Percentiles rank a stretch among this genome's conserved stretches.
Conservation (phyloP, 805 yeast genomes). For the Metschnikowia bowlesiae region DNA sequence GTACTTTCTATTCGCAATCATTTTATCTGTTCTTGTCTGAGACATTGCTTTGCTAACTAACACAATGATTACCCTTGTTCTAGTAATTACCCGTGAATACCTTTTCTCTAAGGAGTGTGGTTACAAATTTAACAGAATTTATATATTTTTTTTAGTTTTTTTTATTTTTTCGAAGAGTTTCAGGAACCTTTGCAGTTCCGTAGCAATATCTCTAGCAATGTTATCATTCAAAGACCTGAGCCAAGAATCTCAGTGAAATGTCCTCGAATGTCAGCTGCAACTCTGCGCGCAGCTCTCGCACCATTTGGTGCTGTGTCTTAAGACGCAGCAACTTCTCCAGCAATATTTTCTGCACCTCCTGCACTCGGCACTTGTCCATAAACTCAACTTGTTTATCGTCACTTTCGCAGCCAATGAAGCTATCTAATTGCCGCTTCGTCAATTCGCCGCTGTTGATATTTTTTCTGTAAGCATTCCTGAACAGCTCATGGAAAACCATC, state of each 20-base stretch:
- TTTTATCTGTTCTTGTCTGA: too few relatives aligned
- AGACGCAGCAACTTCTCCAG: conserved; percentile 1
- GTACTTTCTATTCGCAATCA: too few relatives aligned
- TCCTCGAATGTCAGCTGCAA: conserved; percentile 1
- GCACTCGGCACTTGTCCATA: background rate
- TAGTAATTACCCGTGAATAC: too few relatives aligned
- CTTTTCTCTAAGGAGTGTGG: too few relatives aligned
- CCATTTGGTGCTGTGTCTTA: background rate
- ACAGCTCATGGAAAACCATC: conserved; percentile 1
- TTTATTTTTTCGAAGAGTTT: background rate
- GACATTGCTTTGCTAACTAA: too few relatives aligned
- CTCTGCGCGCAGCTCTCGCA: background rate
- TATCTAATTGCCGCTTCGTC: background rate
- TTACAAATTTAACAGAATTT: background rate
- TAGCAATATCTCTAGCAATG: background rate
- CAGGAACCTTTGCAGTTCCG: too few relatives aligned
- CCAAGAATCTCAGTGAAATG: background rate
- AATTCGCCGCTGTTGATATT: background rate
- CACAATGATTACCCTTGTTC: too few relatives aligned
- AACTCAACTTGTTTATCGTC: background rate
- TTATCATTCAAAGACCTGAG: background rate
- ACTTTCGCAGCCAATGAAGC: conserved; percentile 2
- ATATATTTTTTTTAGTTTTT: background rate
- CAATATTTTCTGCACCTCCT: background rate
- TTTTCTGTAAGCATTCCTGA: background rate